Percentiles rank a stretch among this genome's conserved stretches.
These are phyloP conservation scores for Entelexis sorbosivorans DNA, from an alignment of 1,139 yeast genomes.

Conservation along the genomic window DNA sequence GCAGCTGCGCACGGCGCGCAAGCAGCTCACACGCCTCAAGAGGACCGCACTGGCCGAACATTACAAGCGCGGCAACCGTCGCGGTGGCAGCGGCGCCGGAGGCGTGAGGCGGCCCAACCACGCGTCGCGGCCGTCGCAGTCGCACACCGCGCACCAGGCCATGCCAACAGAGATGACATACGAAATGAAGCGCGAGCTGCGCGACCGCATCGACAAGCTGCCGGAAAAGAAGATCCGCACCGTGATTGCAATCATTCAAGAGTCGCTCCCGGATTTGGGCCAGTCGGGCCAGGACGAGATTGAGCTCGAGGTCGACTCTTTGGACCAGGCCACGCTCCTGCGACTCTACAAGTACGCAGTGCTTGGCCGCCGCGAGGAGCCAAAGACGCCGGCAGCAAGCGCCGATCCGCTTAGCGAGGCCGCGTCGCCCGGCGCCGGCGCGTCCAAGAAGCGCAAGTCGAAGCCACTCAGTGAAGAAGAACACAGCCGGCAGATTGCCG, in stretches of 20 bases:
- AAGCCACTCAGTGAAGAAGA: slow-evolving; percentile 53
- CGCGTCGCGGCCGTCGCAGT: slow-evolving; percentile 16
- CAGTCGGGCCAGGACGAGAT: slow-evolving; percentile 72
- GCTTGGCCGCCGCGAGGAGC: slow-evolving; percentile 33
- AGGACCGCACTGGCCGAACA: slow-evolving; percentile 48
- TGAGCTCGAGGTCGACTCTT: slow-evolving; percentile 89
- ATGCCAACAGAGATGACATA: slow-evolving; percentile 43
- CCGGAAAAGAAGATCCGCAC: slow-evolving; percentile 75
- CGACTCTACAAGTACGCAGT: slow-evolving; percentile 73
- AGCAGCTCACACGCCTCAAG: slow-evolving; percentile 71
- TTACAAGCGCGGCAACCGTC: slow-evolving; percentile 29
- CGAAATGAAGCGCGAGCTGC: slow-evolving; percentile 92
- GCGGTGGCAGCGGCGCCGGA: slow-evolving; percentile 7
- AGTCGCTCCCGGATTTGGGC: slow-evolving; percentile 69
- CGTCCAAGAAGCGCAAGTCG: slow-evolving; percentile 38
- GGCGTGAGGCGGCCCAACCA: slow-evolving; percentile 5
- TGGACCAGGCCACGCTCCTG: slow-evolving; percentile 73
- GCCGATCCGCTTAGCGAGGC: slow-evolving; percentile 24
- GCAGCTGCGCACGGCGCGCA: slow-evolving; percentile 75
- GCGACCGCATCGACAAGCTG: slow-evolving; percentile 64
- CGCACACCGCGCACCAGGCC: slow-evolving; percentile 15
- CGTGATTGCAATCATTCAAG: slow-evolving; percentile 76
- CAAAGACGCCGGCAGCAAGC: background rate
- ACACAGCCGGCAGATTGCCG: slow-evolving; percentile 69
- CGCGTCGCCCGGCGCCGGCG: slow-evolving; percentile 2